phyloP scores from a whole-genome alignment of 371 early-diverging fungal species.

The Mortierella polycephala region DNA sequence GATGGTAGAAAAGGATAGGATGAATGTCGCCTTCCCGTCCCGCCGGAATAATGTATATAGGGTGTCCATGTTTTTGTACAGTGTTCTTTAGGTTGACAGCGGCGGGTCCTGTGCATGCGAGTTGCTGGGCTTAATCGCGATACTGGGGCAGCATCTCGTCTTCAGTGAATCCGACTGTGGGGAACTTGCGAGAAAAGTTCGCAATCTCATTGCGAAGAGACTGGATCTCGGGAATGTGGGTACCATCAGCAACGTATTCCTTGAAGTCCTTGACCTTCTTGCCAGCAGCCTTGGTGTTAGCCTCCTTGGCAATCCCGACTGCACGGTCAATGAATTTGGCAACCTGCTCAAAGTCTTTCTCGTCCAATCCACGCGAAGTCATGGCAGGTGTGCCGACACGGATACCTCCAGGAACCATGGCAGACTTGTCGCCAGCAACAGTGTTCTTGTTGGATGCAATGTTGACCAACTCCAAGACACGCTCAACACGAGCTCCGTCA shows the following conservation, averaged over 20 bases:
- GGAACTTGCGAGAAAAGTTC: constrained; percentile 74
- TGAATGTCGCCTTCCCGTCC: too few relatives aligned
- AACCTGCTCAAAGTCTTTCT: constrained; percentile 87
- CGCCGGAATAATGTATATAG: background rate
- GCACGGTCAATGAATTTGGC: constrained; percentile 89
- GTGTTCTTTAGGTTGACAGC: background rate
- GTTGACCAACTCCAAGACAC: constrained; percentile 92
- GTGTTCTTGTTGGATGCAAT: constrained; percentile 99
- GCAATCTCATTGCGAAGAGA: constrained; percentile 73
- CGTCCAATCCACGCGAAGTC: constrained; percentile 94
- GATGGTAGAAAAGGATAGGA: background rate
- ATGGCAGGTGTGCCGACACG: constrained; percentile 96
- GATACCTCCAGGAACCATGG: constrained; percentile 96
- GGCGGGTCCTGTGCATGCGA: too few relatives aligned
- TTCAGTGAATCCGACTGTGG: constrained; percentile 75
- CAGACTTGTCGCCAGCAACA: constrained; percentile 96
- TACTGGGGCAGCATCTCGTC: constrained; percentile 61
- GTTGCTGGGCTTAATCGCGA: constrained; percentile 28
- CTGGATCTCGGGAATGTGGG: constrained; percentile 60
- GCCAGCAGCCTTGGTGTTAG: constrained; percentile 65
- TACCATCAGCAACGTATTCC: constrained; percentile 65
- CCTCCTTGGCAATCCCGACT: constrained; percentile 74
- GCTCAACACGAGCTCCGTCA: constrained; percentile 96
- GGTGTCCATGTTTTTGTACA: background rate
- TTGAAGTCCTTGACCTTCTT: constrained; percentile 82